phyloP scores from a whole-genome alignment of 345 rosid genomes.

The Cardamine resedifolia region DNA sequence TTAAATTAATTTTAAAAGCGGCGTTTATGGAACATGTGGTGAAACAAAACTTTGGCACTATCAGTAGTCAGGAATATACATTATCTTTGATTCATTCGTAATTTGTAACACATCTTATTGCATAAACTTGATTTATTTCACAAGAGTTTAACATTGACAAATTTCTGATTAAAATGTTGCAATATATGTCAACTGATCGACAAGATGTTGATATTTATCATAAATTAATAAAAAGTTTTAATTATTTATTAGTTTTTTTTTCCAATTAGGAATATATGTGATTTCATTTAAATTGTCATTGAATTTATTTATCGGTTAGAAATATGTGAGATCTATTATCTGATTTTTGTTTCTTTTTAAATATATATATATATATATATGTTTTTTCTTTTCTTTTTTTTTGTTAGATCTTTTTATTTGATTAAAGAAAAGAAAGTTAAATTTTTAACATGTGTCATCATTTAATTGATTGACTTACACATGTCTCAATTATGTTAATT shows the following conservation, averaged over 20 bases:
- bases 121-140: not conserved
- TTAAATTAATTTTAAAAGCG: too few relatives aligned
- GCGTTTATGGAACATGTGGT: not conserved
- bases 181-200: too few relatives aligned
- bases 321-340: not conserved
- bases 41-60: constrained; percentile 10
- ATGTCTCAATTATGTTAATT: too few relatives aligned
- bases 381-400: not conserved
- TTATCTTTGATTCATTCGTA: constrained; percentile 15
- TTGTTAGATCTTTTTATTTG: not conserved
- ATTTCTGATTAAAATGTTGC: not conserved
- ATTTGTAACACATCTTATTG: not conserved
- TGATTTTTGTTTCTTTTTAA: too few relatives aligned
- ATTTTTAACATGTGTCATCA: too few relatives aligned
- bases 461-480: too few relatives aligned
- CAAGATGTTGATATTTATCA: not conserved
- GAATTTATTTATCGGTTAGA: not conserved
- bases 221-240: too few relatives aligned
- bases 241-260: not conserved
- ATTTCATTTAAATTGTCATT: not conserved
- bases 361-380: not conserved
- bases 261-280: not conserved
- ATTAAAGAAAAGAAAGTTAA: not conserved
- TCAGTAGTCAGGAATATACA: too few relatives aligned
- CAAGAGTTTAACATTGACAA: not conserved